Percentiles rank a stretch among this genome's conserved stretches.
phyloP scores from a whole-genome alignment of 2,329 filamentous ascomycete species.

The Pseudogymnoascus sp. region DNA sequence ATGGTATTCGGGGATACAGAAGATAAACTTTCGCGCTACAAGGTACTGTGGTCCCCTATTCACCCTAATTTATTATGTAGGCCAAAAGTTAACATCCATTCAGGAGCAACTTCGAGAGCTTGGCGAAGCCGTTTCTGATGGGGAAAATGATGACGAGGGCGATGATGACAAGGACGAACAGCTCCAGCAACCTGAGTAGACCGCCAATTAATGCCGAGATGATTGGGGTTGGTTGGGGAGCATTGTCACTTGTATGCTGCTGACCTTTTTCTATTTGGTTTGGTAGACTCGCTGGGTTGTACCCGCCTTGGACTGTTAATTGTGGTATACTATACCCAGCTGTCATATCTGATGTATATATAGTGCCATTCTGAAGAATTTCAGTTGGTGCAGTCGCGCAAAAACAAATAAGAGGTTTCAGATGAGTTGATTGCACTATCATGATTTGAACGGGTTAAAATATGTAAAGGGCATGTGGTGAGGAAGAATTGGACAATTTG shows the following conservation, averaged over 20 bases:
- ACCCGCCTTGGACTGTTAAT: neutral
- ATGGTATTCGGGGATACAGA: slow-evolving; percentile 78
- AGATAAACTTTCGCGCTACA: slow-evolving; percentile 69
- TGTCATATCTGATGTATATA: neutral
- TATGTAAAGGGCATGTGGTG: neutral
- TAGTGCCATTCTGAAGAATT: neutral
- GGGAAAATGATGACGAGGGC: slow-evolving; percentile 59
- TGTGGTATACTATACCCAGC: neutral
- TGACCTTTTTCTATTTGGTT: neutral
- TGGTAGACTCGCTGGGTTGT: neutral
- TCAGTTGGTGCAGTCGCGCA: neutral
- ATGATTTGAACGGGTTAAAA: neutral
- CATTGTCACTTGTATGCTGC: neutral
- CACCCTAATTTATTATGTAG: neutral
- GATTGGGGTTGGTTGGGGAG: neutral
- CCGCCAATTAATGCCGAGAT: slow-evolving; percentile 16
- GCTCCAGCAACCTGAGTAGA: slow-evolving; percentile 22
- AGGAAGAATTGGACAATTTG: neutral
- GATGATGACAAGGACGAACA: slow-evolving; percentile 42
- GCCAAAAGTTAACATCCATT: slow-evolving; percentile 11
- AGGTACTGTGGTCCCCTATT: slow-evolving; percentile 45
- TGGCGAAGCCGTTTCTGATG: slow-evolving; percentile 68
- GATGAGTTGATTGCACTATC: neutral
- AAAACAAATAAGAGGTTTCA: neutral
- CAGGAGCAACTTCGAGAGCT: slow-evolving; percentile 42